Base-by-base conservation (phyloP, 192 early-diverging fungal species). In the Coemansia sp. region DNA sequence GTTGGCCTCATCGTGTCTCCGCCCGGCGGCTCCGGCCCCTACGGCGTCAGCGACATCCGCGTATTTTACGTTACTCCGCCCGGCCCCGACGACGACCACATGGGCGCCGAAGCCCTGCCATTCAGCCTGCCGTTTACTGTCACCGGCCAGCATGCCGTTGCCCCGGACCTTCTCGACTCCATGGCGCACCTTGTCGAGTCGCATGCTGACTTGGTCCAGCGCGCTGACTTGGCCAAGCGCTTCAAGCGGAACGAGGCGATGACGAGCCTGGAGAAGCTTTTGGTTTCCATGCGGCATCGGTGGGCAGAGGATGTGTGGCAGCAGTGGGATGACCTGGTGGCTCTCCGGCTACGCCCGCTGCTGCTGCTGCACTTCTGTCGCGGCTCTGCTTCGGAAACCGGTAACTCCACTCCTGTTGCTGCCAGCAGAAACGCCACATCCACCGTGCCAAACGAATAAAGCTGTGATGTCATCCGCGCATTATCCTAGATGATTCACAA, bases 1-100 rank as follows among this genome's bases (percentile, higher is more conserved):
- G 83, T 96, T 42, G 92, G 93, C 13, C 81, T 83, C 6, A 97
- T 97, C 50, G 85, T 94, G 23, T 87, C 82, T 13, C 94, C 94
- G 16, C 92, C 91, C 57, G 73, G 65, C 48, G 58, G 65, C 12
- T 65, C 70, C 38, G 51, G 75, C 12, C 73, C 81, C 5, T 76
- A 83, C 40, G 65, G 82, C 31, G 56, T 69, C 46, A 74, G 63
- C 56, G 74, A 72, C 36, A 68, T 63, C 30, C 55, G 35, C 36
- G 53, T 47, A 0, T 61, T 54, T 37, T 64, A 56, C 38, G 64
- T 61, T 1, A 41, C 61, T n/a, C 45, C 65, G 15, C 55, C 19
- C 18, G 45, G 20, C 5, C 12, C 10, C 14, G 36, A 50, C 6
- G 48, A 28, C 15, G 40, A 14, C 6, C 2, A 21, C 5, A 35